A percentile compares a stretch with the other conserved stretches of the same genome.
Evolutionary conservation across 768 basidiomycete genomes (phyloP).

Genomic region (Trichaptum fuscoviolaceum): DNA sequence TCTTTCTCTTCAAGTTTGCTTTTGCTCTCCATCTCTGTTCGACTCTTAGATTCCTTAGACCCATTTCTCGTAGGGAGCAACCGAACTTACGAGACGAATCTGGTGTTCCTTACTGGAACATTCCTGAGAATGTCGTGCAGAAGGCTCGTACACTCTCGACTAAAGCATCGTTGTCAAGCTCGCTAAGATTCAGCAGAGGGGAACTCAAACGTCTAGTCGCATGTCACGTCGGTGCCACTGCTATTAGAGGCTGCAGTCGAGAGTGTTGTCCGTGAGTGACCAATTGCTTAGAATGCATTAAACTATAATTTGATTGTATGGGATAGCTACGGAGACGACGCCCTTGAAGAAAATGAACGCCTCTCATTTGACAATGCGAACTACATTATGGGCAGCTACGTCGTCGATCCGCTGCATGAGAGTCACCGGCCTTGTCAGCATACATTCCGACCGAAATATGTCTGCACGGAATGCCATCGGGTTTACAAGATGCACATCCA

Average conservation of each 20-base stretch:
- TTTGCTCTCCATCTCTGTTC: too few species aligned
- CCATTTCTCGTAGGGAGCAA: too few species aligned
- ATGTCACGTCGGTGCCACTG: conserved; percentile 8
- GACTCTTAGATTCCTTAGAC: too few species aligned
- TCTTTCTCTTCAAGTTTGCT: too few species aligned
- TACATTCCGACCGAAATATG: conserved; percentile 8
- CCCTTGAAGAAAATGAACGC: conserved; percentile 4
- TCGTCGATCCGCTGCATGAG: neutral
- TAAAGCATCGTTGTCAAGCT: neutral
- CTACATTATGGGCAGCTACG: neutral
- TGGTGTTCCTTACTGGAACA: neutral
- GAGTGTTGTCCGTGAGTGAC: conserved; percentile 6
- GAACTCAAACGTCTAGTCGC: conserved; percentile 8
- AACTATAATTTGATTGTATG: neutral
- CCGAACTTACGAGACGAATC: too few species aligned
- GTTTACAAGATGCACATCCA: conserved; percentile 2
- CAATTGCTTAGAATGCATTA: neutral
- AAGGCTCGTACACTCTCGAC: neutral
- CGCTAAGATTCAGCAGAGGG: neutral
- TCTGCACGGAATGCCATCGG: conserved; percentile 5
- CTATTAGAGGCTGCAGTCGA: conserved; percentile 4
- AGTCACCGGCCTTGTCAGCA: neutral
- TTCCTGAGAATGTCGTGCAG: neutral
- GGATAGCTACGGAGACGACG: neutral
- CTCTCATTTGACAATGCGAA: neutral